Evolutionary conservation across 2,329 filamentous ascomycete genomes (phyloP), one percentile per base, ranked within the genome.

Genomic region (Cladosporium sp.): DNA sequence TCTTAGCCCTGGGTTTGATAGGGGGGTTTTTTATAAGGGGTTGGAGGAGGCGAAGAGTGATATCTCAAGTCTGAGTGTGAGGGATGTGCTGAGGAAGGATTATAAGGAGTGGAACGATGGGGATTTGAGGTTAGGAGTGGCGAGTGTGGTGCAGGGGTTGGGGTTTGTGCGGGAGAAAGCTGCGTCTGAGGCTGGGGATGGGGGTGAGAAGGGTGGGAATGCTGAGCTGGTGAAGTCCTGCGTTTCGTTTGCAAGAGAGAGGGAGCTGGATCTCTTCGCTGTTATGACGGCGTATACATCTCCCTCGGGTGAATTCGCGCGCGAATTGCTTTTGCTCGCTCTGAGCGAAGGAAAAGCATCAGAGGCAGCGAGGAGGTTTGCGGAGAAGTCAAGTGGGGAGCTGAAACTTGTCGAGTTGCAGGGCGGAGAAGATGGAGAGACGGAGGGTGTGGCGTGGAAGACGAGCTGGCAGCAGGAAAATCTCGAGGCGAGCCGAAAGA

Each of bases 71-170:
- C 69, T 93, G 40, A 72, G 70, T 32, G 68, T 89, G 57, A 71
- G 77, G 18, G 88, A 91, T 58, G 78, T 91, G 34, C 68, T 92
- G 47, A 77, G 86, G 56, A 92, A 92, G 67, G 88, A 95, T 69
- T 95, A 91, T 70, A 95, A 95, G 71, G 78, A 87, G 63, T 93
- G 88, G 88, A 71, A 70, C 9, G 80, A 82, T 50, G 66, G 58
- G 0, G 45, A 12, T 5, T 63, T 82, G 32, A 74, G 70, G 15
- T 74, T 92, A 4, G 88, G 88, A n/a, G 81, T 88, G 49, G 80
- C 81, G 59, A 80, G 80, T 37, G 74, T 85, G 2, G 80, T 86
- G 3, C 82, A 82, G 57, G 70, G 77, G n/a, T 68, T 91, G 5
- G 68, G 70, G 4, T 87, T 83, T 55, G 67, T 91, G 34, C 37